Conservation (phyloP, 2,329 filamentous ascomycete species). For the Malbranchea cinnamomea region DNA sequence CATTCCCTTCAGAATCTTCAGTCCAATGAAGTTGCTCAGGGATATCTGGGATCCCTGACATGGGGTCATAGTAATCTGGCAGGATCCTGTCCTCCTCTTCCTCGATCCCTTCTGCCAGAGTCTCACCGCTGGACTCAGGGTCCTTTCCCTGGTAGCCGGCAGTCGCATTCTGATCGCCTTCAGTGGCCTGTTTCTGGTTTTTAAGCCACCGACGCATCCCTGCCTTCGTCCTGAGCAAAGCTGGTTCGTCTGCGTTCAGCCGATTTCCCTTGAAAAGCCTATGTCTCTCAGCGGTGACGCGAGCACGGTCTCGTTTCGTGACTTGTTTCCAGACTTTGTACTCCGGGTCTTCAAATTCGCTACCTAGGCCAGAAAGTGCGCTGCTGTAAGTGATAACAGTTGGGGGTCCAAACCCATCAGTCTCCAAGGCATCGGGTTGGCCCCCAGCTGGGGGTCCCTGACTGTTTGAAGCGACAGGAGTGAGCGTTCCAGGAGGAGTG, state of each 20-base stretch:
- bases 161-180: conserved; percentile 28
- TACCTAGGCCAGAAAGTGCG: conserved; percentile 54
- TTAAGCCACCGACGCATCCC: conserved; percentile 82
- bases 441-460: conserved; percentile 46
- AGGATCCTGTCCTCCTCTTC: conserved; percentile 70
- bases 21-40: conserved; percentile 67
- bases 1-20: conserved; percentile 75
- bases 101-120: conserved; percentile 88
- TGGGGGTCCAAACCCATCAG: conserved; percentile 56
- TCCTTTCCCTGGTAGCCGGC: conserved; percentile 33
- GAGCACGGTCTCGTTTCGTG: conserved; percentile 86
- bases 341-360: conserved; percentile 73
- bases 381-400: conserved; percentile 53
- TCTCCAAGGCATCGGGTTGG: conserved; percentile 73
- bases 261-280: conserved; percentile 73
- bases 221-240: conserved; percentile 66
- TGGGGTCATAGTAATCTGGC: conserved; percentile 86
- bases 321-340: conserved; percentile 99
- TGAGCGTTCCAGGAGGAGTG: conserved; percentile 64
- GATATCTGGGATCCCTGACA: conserved; percentile 76
- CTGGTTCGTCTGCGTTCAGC: conserved; percentile 75
- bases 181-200: conserved; percentile 53
- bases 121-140: conserved; percentile 46
- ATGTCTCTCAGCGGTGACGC: conserved; percentile 71
- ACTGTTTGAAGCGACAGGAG: conserved; percentile 58